Evolutionary conservation across 2,329 filamentous ascomycete species (phyloP).

Genomic region (Ophiostoma fasciatum): DNA sequence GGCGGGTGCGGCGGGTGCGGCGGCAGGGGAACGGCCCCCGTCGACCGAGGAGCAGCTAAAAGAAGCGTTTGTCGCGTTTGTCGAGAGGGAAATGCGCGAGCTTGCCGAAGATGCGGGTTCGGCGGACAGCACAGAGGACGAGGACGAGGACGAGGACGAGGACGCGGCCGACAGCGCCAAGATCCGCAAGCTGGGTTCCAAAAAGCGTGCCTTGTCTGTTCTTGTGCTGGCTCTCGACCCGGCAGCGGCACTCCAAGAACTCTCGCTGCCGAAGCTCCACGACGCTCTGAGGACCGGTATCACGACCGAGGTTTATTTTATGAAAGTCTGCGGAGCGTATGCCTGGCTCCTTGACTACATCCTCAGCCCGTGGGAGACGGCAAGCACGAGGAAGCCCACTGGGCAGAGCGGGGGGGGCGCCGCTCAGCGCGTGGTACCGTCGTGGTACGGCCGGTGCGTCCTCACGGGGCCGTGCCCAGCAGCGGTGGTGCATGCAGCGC

Average conservation of each 20-base stretch:
- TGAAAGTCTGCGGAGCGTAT: not conserved
- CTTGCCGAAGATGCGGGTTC: not conserved
- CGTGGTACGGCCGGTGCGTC: not conserved
- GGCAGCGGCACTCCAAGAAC: not conserved
- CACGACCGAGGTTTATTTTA: not conserved
- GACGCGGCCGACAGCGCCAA: not conserved
- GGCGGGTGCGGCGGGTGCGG: no score
- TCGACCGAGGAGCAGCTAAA: not conserved
- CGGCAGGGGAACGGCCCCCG: no score
- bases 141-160: not conserved
- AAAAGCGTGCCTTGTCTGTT: not conserved
- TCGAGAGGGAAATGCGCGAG: not conserved
- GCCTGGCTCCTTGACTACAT: not conserved
- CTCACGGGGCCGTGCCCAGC: not conserved
- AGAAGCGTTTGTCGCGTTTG: not conserved
- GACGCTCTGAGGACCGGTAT: not conserved
- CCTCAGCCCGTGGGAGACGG: not conserved
- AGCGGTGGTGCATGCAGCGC: not conserved
- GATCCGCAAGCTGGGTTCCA: no score
- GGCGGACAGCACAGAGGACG: not conserved
- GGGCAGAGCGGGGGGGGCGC: not conserved
- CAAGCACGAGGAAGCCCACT: not conserved
- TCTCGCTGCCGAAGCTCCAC: not conserved
- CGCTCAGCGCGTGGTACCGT: not conserved
- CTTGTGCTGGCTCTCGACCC: not conserved